phyloP scores from a whole-genome alignment of 176 grass and related monocot genomes.

The Cymbopogon citratus region DNA sequence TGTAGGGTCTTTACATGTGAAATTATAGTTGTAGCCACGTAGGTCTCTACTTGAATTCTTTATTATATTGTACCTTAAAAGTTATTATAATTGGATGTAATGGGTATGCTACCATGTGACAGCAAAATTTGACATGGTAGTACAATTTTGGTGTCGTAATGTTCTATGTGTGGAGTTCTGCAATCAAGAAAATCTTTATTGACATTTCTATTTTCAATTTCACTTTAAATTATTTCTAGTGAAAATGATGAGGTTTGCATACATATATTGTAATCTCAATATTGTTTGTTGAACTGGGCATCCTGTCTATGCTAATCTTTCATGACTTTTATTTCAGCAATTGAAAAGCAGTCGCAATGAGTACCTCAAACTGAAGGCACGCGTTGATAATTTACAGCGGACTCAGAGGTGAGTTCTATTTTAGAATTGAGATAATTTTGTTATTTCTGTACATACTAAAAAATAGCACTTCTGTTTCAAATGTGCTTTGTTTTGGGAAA shows the following conservation, averaged over 20 bases:
- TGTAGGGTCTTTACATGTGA: neutral
- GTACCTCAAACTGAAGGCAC: conserved; percentile 64
- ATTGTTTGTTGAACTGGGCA: neutral
- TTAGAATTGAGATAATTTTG: neutral
- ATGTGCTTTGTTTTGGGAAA: neutral
- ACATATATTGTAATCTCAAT: neutral
- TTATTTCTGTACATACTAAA: neutral
- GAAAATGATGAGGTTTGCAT: neutral
- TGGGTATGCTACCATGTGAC: neutral
- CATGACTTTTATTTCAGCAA: conserved; percentile 30
- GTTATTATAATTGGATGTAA: neutral
- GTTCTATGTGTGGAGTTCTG: neutral
- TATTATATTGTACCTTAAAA: no score
- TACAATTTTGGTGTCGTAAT: neutral
- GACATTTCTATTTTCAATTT: neutral
- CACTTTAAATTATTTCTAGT: neutral
- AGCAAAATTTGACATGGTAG: neutral
- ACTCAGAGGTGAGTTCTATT: conserved; percentile 45
- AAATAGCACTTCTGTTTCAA: neutral
- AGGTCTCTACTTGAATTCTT: no score
- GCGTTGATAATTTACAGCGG: conserved; percentile 62
- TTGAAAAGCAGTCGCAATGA: conserved; percentile 63
- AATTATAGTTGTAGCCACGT: neutral
- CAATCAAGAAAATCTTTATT: neutral
- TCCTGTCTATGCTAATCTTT: neutral